Conservation (phyloP, 257 asterid species). For the Forsythia viridissima region DNA sequence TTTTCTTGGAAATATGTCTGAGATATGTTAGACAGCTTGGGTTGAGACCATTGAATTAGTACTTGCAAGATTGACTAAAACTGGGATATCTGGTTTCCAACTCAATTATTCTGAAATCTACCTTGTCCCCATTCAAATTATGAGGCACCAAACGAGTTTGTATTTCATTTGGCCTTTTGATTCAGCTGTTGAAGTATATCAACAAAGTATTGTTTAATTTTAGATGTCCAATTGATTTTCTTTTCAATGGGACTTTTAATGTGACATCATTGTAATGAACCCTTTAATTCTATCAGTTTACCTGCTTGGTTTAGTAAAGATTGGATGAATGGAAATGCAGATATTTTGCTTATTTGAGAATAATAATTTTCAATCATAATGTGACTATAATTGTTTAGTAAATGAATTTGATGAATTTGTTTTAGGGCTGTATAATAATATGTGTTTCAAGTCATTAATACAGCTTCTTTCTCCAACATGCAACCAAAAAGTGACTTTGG, state of each 20-base stretch:
- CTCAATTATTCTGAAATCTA: not conserved
- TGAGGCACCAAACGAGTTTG: not conserved
- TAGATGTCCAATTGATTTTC: no score
- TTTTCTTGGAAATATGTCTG: not conserved
- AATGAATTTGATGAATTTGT: not conserved
- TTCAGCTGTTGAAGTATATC: not conserved
- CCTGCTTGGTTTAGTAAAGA: not conserved
- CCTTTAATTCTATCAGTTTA: not conserved
- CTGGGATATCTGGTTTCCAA: not conserved
- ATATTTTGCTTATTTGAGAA: no score
- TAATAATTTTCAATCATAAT: no score
- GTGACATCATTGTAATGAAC: no score
- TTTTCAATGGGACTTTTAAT: no score
- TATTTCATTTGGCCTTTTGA: not conserved
- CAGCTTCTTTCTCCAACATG: not conserved
- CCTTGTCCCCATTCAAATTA: not conserved
- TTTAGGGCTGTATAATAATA: not conserved
- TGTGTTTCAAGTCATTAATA: not conserved
- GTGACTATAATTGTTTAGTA: not conserved
- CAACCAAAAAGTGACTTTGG: not conserved
- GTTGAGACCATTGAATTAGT: not conserved
- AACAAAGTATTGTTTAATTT: not conserved
- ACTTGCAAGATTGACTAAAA: not conserved
- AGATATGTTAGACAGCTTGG: not conserved
- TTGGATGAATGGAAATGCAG: not conserved